Evolutionary conservation across 225 moss, liverwort and hornwort species (phyloP), one percentile per base, ranked within the genome.

Genomic region (Anthoceros angustus): DNA sequence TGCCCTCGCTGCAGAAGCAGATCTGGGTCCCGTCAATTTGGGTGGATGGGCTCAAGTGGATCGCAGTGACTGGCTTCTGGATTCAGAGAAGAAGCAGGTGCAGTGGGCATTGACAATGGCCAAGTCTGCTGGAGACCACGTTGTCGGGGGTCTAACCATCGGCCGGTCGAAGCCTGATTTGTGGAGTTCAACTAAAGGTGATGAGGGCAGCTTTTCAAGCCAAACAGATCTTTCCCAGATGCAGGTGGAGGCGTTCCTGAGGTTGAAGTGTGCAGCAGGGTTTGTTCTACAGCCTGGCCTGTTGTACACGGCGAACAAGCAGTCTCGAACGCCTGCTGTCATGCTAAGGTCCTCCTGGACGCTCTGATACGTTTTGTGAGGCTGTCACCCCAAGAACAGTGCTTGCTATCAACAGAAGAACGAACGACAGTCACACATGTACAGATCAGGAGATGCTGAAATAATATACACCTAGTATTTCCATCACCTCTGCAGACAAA

Each of bases 21-120:
- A 93, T 71, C 67, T 89, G 16, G 86, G 87, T 48, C 77, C 76
- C 68, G 66, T 90, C 43, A 93, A 82, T 64, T 63, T 93, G 16
- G 89, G 86, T 74, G 92, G 92, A 24, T 93, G 92, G 92, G 92
- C 80, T 62, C 92, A 93, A 80, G 70, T 83, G 40, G 82, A 93
- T 60, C 73, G 84, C 61, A 82, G 78, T 45, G 79, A 81, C 45
- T 80, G 80, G 89, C 72, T 85, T 61, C 73, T 76, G 65, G 87
- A 86, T 62, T 72, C 79, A 16, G 79, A 79, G 75, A 80, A 66
- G 43, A 83, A 77, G 43, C 72, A 79, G 12, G 69, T 79, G 25
- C 79, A 79, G 61, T 79, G 79, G 80, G 76, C 80, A 25, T 20
- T 83, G 70, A 83, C 77, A 70, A 62, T 79, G 61, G 79, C 77